Conservation (phyloP, 805 yeast genomes). For the Teunomyces barrocoloradensis region DNA sequence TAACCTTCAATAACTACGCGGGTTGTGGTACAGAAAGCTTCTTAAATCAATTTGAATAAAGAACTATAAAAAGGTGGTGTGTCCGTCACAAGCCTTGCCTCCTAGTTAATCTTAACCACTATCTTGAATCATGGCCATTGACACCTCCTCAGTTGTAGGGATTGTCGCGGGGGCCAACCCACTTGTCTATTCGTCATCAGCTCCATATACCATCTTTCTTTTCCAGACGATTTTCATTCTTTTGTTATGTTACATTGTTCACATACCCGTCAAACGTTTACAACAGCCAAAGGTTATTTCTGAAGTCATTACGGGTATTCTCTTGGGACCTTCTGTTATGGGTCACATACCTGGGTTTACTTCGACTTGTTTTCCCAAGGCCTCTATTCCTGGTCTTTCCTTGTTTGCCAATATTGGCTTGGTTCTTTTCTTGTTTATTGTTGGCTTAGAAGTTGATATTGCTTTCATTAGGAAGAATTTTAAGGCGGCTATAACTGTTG, state of each 20-base stretch:
- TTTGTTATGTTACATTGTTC: slow-evolving; percentile 55
- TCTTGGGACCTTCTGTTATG: slow-evolving; percentile 72
- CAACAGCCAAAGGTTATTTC: slow-evolving; percentile 81
- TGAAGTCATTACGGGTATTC: slow-evolving; percentile 74
- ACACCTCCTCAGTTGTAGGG: slow-evolving; percentile 49
- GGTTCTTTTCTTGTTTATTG: slow-evolving; percentile 68
- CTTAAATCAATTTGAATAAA: too few relatives aligned
- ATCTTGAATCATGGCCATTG: not conserved
- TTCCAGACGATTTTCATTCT: slow-evolving; percentile 68
- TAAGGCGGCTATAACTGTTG: slow-evolving; percentile 64
- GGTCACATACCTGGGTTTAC: slow-evolving; percentile 73
- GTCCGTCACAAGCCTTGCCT: too few relatives aligned
- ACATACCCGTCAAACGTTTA: slow-evolving; percentile 56
- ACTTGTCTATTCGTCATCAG: slow-evolving; percentile 50
- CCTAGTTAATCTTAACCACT: too few relatives aligned
- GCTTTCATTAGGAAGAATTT: slow-evolving; percentile 59
- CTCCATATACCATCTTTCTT: slow-evolving; percentile 67
- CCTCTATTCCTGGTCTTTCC: slow-evolving; percentile 60
- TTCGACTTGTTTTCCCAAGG: slow-evolving; percentile 58
- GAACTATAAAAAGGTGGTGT: too few relatives aligned
- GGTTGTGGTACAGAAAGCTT: not conserved
- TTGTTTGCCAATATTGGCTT: slow-evolving; percentile 74
- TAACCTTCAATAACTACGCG: not conserved
- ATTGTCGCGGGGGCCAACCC: slow-evolving; percentile 74
- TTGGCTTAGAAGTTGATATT: slow-evolving; percentile 77